These are phyloP conservation scores for Neonectria neomacrospora DNA, from an alignment of 2,329 filamentous ascomycete genomes.

Conservation along the genomic window DNA sequence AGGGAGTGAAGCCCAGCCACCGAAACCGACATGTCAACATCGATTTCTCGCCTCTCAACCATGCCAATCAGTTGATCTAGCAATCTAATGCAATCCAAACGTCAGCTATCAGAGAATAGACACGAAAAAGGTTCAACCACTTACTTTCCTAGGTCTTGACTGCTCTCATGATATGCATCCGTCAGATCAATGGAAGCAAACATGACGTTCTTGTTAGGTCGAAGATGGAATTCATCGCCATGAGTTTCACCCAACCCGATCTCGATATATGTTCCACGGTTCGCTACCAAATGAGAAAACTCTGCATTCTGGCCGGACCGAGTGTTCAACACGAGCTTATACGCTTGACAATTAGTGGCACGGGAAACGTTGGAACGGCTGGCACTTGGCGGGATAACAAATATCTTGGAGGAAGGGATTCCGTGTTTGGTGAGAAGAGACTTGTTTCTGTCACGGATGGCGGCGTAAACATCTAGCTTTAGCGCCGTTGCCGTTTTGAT, in stretches of 20 bases:
- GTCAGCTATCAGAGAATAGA: conserved; percentile 6
- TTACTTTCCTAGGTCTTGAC: conserved; percentile 33
- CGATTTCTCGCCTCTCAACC: conserved; percentile 26
- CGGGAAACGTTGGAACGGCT: conserved; percentile 24
- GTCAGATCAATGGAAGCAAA: conserved; percentile 38
- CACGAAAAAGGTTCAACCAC: background rate
- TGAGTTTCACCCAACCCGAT: conserved; percentile 23
- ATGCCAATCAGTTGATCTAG: conserved; percentile 26
- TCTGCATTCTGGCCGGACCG: conserved; percentile 30
- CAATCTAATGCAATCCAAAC: conserved; percentile 12
- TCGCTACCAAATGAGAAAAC: conserved; percentile 34
- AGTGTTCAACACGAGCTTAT: conserved; percentile 35
- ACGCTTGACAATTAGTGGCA: conserved; percentile 20
- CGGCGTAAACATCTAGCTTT: conserved; percentile 34
- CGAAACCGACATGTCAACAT: conserved; percentile 15
- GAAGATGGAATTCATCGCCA: conserved; percentile 1
- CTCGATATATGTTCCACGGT: conserved; percentile 35
- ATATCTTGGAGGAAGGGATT: conserved; percentile 30
- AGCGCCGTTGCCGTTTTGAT: conserved; percentile 35
- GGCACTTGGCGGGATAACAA: conserved; percentile 9
- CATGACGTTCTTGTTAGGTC: conserved; percentile 37
- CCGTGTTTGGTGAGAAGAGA: conserved; percentile 31
- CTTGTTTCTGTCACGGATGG: conserved; percentile 28
- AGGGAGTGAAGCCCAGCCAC: conserved; percentile 28
- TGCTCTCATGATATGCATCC: conserved; percentile 34